phyloP scores from a whole-genome alignment of 148 eudicot genomes.

The Cornus suecica region DNA sequence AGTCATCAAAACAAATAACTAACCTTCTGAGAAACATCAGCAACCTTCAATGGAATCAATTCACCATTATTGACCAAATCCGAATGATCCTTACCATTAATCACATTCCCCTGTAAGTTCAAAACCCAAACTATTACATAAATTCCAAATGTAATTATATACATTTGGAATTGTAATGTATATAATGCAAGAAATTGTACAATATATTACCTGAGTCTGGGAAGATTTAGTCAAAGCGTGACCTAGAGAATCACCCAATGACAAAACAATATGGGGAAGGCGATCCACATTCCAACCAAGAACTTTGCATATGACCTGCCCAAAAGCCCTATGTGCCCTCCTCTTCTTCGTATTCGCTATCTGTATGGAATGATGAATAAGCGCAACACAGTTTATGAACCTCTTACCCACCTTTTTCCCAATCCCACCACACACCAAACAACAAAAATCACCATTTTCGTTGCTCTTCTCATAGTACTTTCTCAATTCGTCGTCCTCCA shows the following conservation, averaged over 20 bases:
- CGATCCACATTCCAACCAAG: slow-evolving; percentile 80
- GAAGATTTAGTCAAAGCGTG: slow-evolving; percentile 1
- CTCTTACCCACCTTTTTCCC: slow-evolving; percentile 49
- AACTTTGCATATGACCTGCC: slow-evolving; percentile 69
- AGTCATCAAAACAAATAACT: slow-evolving; percentile 11
- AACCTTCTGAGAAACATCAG: slow-evolving; percentile 21
- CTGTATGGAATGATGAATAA: slow-evolving; percentile 66
- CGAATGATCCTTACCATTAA: slow-evolving; percentile 1
- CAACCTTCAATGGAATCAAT: background rate
- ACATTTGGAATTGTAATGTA: too few relatives aligned
- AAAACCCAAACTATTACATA: background rate
- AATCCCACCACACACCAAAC: slow-evolving; percentile 71
- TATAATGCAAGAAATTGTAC: background rate
- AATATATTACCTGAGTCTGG: slow-evolving; percentile 15
- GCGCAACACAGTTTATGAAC: slow-evolving; percentile 62
- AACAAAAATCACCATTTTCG: slow-evolving; percentile 62
- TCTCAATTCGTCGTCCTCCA: slow-evolving; percentile 55
- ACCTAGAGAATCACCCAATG: background rate
- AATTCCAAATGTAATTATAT: background rate
- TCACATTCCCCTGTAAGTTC: slow-evolving; percentile 23
- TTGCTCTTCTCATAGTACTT: slow-evolving; percentile 52
- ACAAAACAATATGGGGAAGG: slow-evolving; percentile 38
- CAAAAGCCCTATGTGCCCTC: slow-evolving; percentile 68
- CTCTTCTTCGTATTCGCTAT: slow-evolving; percentile 66
- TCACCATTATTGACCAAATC: slow-evolving; percentile 4